A percentile compares a stretch with the other conserved stretches of the same genome.
Conservation (phyloP, 2,329 filamentous ascomycete genomes). For the Drechslerella coelobrocha region DNA sequence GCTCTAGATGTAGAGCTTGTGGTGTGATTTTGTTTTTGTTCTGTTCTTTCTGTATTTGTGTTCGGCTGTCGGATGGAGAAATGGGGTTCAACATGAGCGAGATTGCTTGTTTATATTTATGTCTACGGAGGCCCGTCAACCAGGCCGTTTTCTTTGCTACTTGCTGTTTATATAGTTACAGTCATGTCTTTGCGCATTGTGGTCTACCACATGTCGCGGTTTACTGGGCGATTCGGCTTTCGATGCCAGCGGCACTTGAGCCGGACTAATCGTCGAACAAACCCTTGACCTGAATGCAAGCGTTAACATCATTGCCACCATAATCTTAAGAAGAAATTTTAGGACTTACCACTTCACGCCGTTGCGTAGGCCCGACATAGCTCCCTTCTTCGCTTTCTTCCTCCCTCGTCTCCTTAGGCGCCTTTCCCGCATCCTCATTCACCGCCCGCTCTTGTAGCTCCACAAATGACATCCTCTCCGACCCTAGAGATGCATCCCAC, state of each 20-base stretch:
- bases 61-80: slow-evolving; percentile 3
- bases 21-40: slow-evolving; percentile 1
- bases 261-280: slow-evolving; percentile 34
- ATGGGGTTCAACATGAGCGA: slow-evolving; percentile 26
- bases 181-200: no score
- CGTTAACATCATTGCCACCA: slow-evolving; percentile 1
- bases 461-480: slow-evolving; percentile 36
- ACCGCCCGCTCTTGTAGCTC: slow-evolving; percentile 40
- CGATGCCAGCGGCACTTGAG: not conserved
- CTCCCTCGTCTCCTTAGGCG: not conserved
- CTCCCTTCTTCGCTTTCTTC: slow-evolving; percentile 25
- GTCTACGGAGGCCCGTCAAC: slow-evolving; percentile 22
- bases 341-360: slow-evolving; percentile 43
- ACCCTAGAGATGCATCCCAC: slow-evolving; percentile 44
- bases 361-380: slow-evolving; percentile 36
- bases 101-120: slow-evolving; percentile 6
- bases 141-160: not conserved
- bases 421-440: slow-evolving; percentile 26
- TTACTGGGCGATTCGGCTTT: no score
- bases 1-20: slow-evolving; percentile 23
- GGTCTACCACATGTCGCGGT: no score
- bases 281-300: slow-evolving; percentile 29
- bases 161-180: not conserved
- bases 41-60: slow-evolving; percentile 21
- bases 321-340: not conserved